Conservation (phyloP, 768 basidiomycete species). For the Rhodotorula graminis region DNA sequence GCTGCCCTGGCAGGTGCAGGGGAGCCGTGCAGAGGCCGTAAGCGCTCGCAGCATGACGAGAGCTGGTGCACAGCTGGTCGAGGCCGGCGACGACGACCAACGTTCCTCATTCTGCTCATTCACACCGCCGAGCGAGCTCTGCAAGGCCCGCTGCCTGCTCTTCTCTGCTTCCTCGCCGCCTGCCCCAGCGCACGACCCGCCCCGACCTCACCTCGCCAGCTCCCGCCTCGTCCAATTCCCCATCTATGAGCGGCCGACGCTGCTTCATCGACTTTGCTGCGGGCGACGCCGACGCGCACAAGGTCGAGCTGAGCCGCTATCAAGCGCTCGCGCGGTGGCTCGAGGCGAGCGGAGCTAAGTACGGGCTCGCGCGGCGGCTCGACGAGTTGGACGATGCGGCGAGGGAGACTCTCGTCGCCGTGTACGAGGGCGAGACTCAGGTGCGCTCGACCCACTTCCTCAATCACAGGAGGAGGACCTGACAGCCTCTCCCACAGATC, state of each 20-base stretch:
- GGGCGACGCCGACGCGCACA: conserved; percentile 48
- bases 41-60: background rate
- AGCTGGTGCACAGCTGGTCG: too few relatives aligned
- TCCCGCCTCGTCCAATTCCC: background rate
- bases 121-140: too few relatives aligned
- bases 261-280: conserved; percentile 51
- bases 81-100: background rate
- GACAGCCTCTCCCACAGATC: conserved; percentile 1
- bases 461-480: conserved; percentile 21
- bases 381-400: conserved; percentile 52
- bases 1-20: background rate
- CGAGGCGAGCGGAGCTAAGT: conserved; percentile 49
- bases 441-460: conserved; percentile 2
- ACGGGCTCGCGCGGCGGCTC: conserved; percentile 50
- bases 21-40: too few relatives aligned
- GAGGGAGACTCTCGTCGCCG: conserved; percentile 48
- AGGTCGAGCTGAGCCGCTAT: conserved; percentile 45
- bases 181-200: background rate
- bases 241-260: background rate
- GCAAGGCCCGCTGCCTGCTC: too few relatives aligned
- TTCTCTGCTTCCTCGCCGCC: too few relatives aligned
- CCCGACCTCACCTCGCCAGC: background rate
- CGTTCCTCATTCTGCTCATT: too few relatives aligned
- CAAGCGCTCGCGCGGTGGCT: conserved; percentile 47
- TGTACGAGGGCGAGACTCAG: conserved; percentile 33